A percentile compares a stretch with the other conserved stretches of the same genome.
Evolutionary conservation across 495 filamentous ascomycete genomes (phyloP).

Genomic region (Chaetomium fimeti): DNA sequence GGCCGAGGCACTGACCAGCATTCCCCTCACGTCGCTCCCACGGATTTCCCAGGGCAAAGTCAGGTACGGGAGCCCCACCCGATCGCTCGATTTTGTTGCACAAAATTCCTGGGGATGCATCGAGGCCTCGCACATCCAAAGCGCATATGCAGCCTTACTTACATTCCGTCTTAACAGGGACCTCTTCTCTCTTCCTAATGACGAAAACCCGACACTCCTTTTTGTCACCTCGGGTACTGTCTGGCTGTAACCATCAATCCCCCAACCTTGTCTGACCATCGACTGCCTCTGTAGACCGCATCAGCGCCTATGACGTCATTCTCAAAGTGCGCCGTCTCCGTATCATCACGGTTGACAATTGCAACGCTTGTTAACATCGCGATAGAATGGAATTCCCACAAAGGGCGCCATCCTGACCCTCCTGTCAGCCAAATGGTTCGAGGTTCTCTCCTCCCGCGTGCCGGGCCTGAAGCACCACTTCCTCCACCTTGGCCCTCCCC

Average conservation of each 20-base stretch:
- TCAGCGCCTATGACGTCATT: constrained; percentile 92
- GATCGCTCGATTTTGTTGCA: not conserved
- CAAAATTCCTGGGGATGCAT: not conserved
- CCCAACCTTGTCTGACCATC: not conserved
- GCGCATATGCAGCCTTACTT: not conserved
- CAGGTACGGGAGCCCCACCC: constrained; percentile 50
- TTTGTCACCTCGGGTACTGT: constrained; percentile 61
- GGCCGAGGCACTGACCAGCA: constrained; percentile 12
- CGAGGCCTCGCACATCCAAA: not conserved
- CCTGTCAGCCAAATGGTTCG: constrained; percentile 84
- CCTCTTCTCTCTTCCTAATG: constrained; percentile 57
- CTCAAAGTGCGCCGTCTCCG: constrained; percentile 49
- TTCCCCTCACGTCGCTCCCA: constrained; percentile 14
- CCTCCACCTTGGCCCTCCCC: constrained; percentile 65
- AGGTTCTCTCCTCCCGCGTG: constrained; percentile 61
- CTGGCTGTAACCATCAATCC: not conserved
- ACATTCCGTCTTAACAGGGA: constrained; percentile 2
- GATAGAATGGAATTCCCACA: constrained; percentile 70
- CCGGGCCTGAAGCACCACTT: constrained; percentile 75
- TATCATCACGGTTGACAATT: not conserved
- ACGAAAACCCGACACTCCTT: constrained; percentile 73
- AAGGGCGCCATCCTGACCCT: constrained; percentile 85
- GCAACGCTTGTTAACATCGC: too few species aligned
- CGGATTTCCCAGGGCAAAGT: constrained; percentile 60
- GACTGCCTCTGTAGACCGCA: constrained; percentile 62